Evolutionary conservation across 768 basidiomycete species (phyloP).

Genomic region (Lepiota brunneoincarnata): DNA sequence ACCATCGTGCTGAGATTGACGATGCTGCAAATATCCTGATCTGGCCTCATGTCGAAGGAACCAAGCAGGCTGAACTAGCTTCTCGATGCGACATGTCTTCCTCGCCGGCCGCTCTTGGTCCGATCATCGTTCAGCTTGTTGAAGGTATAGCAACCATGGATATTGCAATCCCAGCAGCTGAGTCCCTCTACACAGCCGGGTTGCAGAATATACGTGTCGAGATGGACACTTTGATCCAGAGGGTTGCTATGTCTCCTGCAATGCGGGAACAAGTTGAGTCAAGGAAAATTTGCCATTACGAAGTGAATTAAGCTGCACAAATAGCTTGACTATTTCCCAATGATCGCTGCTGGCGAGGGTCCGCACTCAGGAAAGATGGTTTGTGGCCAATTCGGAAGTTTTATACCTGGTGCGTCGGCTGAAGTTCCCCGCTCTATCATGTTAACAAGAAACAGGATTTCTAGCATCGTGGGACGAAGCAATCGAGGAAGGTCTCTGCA

Average conservation of each 20-base stretch:
- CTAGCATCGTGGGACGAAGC: constrained; percentile 25
- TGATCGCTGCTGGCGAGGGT: constrained; percentile 27
- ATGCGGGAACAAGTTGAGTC: constrained; percentile 23
- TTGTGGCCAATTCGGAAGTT: constrained; percentile 28
- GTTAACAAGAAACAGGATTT: constrained; percentile 18
- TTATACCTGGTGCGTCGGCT: constrained; percentile 20
- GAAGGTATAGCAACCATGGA: constrained; percentile 10
- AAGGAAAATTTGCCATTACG: background rate
- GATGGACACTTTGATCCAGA: constrained; percentile 26
- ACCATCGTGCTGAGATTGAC: constrained; percentile 25
- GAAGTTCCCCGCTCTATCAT: background rate
- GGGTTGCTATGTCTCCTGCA: constrained; percentile 24
- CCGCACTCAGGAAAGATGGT: constrained; percentile 26
- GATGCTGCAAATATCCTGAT: constrained; percentile 25
- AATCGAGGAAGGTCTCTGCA: constrained; percentile 23
- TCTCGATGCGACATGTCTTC: background rate
- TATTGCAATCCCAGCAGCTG: background rate
- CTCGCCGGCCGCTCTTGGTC: background rate
- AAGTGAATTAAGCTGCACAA: background rate
- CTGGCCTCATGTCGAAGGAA: constrained; percentile 15
- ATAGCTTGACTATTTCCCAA: constrained; percentile 25
- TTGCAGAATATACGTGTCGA: constrained; percentile 23
- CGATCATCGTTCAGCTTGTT: constrained; percentile 15
- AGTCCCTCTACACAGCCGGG: constrained; percentile 6
- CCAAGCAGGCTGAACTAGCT: background rate